Evolutionary conservation across 768 basidiomycete species (phyloP).

Genomic region (Lentinula raphanica): DNA sequence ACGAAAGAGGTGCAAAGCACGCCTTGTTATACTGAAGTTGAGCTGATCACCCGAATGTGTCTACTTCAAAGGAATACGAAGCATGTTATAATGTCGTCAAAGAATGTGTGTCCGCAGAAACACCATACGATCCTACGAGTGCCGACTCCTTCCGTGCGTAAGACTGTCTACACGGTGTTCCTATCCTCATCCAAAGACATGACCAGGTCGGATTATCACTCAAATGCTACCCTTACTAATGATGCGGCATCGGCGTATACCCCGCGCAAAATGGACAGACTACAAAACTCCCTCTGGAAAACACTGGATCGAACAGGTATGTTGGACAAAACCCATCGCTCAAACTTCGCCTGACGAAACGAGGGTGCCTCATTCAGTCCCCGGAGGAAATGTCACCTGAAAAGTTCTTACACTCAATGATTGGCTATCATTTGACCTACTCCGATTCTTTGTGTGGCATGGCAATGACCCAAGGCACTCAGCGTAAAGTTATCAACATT

Average conservation of each 20-base stretch:
- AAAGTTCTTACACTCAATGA: constrained; percentile 66
- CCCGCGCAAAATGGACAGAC: constrained; percentile 70
- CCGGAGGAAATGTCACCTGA: constrained; percentile 59
- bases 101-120: constrained; percentile 53
- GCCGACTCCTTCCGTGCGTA: constrained; percentile 65
- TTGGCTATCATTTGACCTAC: constrained; percentile 71
- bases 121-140: constrained; percentile 49
- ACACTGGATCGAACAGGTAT: constrained; percentile 70
- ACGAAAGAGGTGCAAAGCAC: constrained; percentile 47
- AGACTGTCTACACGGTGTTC: background rate
- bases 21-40: background rate
- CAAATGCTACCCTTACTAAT: constrained; percentile 75
- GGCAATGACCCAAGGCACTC: constrained; percentile 78
- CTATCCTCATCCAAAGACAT: background rate
- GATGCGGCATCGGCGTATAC: constrained; percentile 82
- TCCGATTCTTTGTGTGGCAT: constrained; percentile 73
- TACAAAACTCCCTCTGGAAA: constrained; percentile 57
- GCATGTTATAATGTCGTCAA: constrained; percentile 55
- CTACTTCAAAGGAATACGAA: constrained; percentile 60
- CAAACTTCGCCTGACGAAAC: too few species aligned
- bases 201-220: constrained; percentile 61
- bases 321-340: background rate
- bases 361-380: constrained; percentile 26
- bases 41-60: background rate
- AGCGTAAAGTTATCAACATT: constrained; percentile 73